Evolutionary conservation across 1,284 basidiomycete genomes (phyloP), one percentile per base, ranked within the genome.

Genomic region (Malassezia sp.): DNA sequence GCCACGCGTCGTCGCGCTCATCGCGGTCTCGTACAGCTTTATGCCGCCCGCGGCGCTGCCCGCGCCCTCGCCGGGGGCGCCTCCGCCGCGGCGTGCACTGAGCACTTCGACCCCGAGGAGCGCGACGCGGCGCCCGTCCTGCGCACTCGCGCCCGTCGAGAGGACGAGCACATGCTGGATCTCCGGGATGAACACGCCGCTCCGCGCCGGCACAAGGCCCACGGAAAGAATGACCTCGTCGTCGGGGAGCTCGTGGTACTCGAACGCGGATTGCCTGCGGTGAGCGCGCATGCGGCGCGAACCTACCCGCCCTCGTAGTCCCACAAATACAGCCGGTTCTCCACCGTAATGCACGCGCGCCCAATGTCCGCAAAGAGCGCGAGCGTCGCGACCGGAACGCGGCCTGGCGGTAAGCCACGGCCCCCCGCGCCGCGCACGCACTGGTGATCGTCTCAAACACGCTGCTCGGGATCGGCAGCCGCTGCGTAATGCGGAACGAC

Each of bases 291-390:
- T 14, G n/a, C n/a, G n/a, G n/a, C n/a, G n/a, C n/a, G n/a, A 26
- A 75, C 80, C 53, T 61, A 87, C 82, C 85, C 85, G 63, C 93
- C 85, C 39, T 81, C 75, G 71, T 96, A 99, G 72, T 96, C 87
- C 93, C 93, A 97, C 22, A 99, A 75, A 65, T 93, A 88, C 31
- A 99, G 76, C 61, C 86, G 85, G 71, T 91, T 83, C 74, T 95
- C 88, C 53, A 96, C 83, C 9, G 86, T 83, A 59, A 96, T 85
- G 87, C 90, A 99, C 0, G 86, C 90, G 39, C 89, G 79, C 59
- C 88, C 86, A 54, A 97, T 86, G 60, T 90, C 85, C 24, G 89
- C 82, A 65, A 97, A 80, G 45, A 99, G 73, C 9, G 91, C 91
- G 29, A 67, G 64, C 21, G 61, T 60, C 8, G 60, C 60, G 22